Evolutionary conservation across 768 basidiomycete species (phyloP).

Genomic region (Neoboletus brunneissimus): DNA sequence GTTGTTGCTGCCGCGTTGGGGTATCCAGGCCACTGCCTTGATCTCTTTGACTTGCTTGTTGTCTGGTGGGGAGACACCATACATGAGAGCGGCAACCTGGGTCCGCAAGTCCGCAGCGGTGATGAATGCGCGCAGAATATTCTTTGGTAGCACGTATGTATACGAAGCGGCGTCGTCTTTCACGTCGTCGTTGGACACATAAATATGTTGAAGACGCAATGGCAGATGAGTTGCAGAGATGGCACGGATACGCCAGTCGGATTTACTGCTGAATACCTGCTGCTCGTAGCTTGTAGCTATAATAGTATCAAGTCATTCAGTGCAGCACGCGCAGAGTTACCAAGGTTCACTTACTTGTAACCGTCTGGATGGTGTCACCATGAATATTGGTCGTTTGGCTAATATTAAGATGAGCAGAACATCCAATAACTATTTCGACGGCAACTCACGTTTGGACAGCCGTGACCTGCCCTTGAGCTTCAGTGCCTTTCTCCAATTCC

Average conservation of each 20-base stretch:
- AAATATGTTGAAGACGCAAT: constrained; percentile 96
- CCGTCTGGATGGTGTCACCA: constrained; percentile 92
- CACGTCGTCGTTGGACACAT: constrained; percentile 98
- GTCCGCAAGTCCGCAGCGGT: constrained; percentile 92
- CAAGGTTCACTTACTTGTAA: constrained; percentile 67
- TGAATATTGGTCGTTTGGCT: constrained; percentile 97
- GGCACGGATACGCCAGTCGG: constrained; percentile 98
- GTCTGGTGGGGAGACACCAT: constrained; percentile 89
- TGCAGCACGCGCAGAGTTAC: neutral
- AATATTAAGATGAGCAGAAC: constrained; percentile 7
- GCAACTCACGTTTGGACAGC: constrained; percentile 79
- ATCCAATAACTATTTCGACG: neutral
- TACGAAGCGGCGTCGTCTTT: constrained; percentile 94
- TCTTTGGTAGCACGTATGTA: constrained; percentile 97
- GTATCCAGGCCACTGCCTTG: constrained; percentile 97
- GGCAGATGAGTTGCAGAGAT: constrained; percentile 96
- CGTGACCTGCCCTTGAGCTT: constrained; percentile 93
- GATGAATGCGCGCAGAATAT: constrained; percentile 91
- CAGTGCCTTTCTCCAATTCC: constrained; percentile 93
- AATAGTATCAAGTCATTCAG: constrained; percentile 4
- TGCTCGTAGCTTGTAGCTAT: constrained; percentile 95
- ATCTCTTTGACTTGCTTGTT: constrained; percentile 99
- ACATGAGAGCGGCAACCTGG: constrained; percentile 92
- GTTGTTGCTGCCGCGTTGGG: constrained; percentile 95
- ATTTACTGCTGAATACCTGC: constrained; percentile 98